Evolutionary conservation across 768 basidiomycete species (phyloP).

Genomic region (Kwoniella sp.): DNA sequence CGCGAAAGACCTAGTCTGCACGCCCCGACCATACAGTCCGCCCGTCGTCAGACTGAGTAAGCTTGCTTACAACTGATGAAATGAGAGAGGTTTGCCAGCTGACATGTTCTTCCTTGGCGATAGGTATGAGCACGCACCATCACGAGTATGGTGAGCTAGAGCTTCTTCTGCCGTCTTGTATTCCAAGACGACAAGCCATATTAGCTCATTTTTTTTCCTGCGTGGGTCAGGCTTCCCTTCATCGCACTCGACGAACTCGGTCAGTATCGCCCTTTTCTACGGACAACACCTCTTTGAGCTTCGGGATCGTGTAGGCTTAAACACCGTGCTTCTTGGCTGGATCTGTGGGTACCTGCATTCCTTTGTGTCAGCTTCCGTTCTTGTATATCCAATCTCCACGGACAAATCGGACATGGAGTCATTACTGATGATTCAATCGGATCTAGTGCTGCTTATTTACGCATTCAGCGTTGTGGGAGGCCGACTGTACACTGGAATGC

Average conservation of each 20-base stretch:
- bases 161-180: background rate
- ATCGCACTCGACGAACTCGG: constrained; percentile 87
- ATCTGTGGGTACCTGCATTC: constrained; percentile 25
- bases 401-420: background rate
- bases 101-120: background rate
- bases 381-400: no score
- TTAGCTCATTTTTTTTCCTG: background rate
- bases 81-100: constrained; percentile 53
- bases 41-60: constrained; percentile 85
- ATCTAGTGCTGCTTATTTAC: constrained; percentile 42
- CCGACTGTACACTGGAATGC: constrained; percentile 56
- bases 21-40: constrained; percentile 85
- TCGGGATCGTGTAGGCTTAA: constrained; percentile 19
- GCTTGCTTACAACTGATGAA: no score
- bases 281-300: constrained; percentile 36
- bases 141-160: constrained; percentile 43
- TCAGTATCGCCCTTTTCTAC: constrained; percentile 84
- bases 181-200: background rate
- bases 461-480: constrained; percentile 54
- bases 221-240: constrained; percentile 74
- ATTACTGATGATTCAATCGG: background rate
- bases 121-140: constrained; percentile 50
- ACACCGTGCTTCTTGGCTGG: constrained; percentile 22
- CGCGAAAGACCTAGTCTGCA: constrained; percentile 84
- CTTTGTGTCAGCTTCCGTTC: no score